Evolutionary conservation across 2,329 filamentous ascomycete species (phyloP), one percentile per base, ranked within the genome.

Genomic region (Colletotrichum tofieldiae): DNA sequence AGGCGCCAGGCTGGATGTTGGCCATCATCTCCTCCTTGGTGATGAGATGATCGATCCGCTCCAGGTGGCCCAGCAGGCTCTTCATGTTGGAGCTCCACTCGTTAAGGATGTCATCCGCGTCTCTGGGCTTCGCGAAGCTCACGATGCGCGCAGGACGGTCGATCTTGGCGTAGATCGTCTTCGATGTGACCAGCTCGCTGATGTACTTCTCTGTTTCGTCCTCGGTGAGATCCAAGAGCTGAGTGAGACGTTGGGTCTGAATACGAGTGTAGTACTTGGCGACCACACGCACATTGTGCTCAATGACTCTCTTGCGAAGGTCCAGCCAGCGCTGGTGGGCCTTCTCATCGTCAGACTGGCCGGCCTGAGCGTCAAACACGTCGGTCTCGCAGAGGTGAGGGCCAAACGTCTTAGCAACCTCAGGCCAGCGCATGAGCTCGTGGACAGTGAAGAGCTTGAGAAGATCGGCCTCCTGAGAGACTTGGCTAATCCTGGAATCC

Each of bases 1-100:
- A 77, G 72, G 81, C 81, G 61, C 83, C 84, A 7, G 94, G 94
- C 82, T 96, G 93, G 78, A 99, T 98, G 72, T 95, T 90, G 51
- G 96, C 96, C 96, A 99, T 99, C 96, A 99, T 99, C 88, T 99
- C 96, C 85, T 99, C 96, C 88, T 98, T 98, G 67, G 97, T 99
- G 79, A 99, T 99, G 78, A 99, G 88, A 83, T 99, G 96, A 81
- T 99, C 96, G 73, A 99, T 97, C 75, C 95, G 90, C 87, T 98
- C 95, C 79, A 98, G 81, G 67, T 96, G 85, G 14, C 94, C 94
- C 75, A 98, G 84, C 78, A 98, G 84, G 80, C 92, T 95, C 92
- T 96, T 97, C 94, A 98, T 98, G 83, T 98, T 98, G 79, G 94
- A 93, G 82, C 95, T 98, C 96, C 96, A 99, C 84, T 99, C 96